Conservation (phyloP, 2,329 filamentous ascomycete genomes). For the Pleomassaria siparia region DNA sequence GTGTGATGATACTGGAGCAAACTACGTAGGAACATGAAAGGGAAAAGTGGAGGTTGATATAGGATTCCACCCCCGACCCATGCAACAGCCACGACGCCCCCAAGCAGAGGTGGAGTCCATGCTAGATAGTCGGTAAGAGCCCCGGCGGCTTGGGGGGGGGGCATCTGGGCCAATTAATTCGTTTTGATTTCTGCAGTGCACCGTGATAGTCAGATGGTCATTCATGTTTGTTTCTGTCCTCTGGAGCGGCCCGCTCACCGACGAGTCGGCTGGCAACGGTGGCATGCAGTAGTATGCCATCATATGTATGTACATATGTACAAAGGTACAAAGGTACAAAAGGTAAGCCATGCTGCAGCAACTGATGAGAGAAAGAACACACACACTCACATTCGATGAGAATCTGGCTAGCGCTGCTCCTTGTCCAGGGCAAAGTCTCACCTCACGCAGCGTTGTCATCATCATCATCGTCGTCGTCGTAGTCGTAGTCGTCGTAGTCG, state of each 20-base stretch:
- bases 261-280: too few relatives aligned
- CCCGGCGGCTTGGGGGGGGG: conserved; percentile 29
- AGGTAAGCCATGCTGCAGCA: conserved; percentile 9
- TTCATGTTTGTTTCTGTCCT: too few relatives aligned
- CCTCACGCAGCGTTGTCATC: conserved; percentile 1
- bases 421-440: conserved; percentile 12
- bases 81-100: conserved; percentile 24
- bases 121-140: conserved; percentile 16
- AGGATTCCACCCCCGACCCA: conserved; percentile 31
- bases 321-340: too few relatives aligned
- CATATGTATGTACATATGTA: too few relatives aligned
- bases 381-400: conserved; percentile 5
- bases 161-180: conserved; percentile 20
- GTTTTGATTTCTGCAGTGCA: neutral
- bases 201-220: too few relatives aligned
- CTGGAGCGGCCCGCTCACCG: conserved; percentile 4
- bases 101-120: conserved; percentile 28
- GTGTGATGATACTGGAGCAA: conserved; percentile 10
- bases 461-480: too few relatives aligned
- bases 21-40: conserved; percentile 9
- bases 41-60: conserved; percentile 35
- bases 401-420: conserved; percentile 9
- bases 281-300: too few relatives aligned
- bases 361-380: too few relatives aligned
- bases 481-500: too few relatives aligned